phyloP scores from a whole-genome alignment of 352 stramenopile species.

The Globisporangium emineosum region DNA sequence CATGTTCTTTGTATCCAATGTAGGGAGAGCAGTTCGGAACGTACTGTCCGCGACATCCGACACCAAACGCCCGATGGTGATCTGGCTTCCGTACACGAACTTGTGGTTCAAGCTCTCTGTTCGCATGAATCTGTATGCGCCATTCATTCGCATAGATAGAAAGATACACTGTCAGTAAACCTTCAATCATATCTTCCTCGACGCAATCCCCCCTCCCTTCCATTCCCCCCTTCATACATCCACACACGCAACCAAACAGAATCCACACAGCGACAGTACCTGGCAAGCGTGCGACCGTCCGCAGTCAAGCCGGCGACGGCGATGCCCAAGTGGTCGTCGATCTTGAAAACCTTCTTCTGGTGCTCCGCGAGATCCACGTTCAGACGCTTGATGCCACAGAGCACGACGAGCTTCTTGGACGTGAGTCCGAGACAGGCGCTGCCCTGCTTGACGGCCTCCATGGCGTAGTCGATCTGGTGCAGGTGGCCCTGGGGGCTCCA shows the following conservation, averaged over 20 bases:
- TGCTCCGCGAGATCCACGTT: slow-evolving; percentile 92
- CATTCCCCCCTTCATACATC: background rate
- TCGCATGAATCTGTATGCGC: slow-evolving; percentile 85
- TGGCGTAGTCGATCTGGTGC: slow-evolving; percentile 97
- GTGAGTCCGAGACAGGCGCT: slow-evolving; percentile 95
- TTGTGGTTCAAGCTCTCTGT: slow-evolving; percentile 99
- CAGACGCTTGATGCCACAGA: slow-evolving; percentile 85
- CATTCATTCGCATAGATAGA: background rate
- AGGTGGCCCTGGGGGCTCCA: slow-evolving; percentile 98
- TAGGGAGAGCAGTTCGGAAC: background rate
- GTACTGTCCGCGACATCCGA: slow-evolving; percentile 95
- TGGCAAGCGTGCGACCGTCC: slow-evolving; percentile 94
- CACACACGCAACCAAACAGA: background rate
- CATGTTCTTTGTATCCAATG: background rate
- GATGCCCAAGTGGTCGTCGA: slow-evolving; percentile 98
- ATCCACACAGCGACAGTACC: slow-evolving; percentile 20
- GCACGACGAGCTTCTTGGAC: slow-evolving; percentile 92
- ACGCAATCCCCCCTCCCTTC: background rate
- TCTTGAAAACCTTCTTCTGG: slow-evolving; percentile 99
- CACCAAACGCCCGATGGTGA: slow-evolving; percentile 94
- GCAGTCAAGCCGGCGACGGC: slow-evolving; percentile 97
- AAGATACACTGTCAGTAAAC: slow-evolving; percentile 5
- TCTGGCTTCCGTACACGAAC: slow-evolving; percentile 97
- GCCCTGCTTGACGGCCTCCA: slow-evolving; percentile 96
- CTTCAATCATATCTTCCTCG: slow-evolving; percentile 2